A percentile compares a stretch with the other conserved stretches of the same genome.
Conservation (phyloP, 2,329 filamentous ascomycete species). For the Madurella fahalii region DNA sequence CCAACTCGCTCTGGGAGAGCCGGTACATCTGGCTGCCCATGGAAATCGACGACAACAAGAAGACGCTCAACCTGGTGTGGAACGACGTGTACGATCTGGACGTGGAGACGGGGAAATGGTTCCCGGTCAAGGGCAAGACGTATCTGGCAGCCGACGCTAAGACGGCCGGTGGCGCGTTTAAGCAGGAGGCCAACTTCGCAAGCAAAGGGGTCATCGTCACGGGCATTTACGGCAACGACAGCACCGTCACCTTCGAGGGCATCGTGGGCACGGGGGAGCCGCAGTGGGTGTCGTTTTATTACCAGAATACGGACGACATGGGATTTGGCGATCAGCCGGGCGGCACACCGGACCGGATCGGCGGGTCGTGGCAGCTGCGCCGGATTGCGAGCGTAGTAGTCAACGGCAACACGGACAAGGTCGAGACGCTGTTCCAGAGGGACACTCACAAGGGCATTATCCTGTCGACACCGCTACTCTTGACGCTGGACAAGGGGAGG, state of each 20-base stretch:
- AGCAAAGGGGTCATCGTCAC: constrained; percentile 45
- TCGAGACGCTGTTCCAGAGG: constrained; percentile 49
- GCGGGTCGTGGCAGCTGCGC: constrained; percentile 55
- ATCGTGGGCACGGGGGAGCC: constrained; percentile 47
- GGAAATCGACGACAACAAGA: constrained; percentile 48
- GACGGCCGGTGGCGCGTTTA: constrained; percentile 45
- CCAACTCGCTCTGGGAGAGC: constrained; percentile 53
- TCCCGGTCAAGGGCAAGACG: constrained; percentile 42
- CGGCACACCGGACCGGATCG: constrained; percentile 56
- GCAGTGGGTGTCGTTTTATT: constrained; percentile 56
- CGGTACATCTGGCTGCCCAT: constrained; percentile 56
- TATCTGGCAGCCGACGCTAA: constrained; percentile 45
- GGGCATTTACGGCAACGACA: constrained; percentile 52
- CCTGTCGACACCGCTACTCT: constrained; percentile 51
- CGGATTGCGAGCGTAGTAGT: constrained; percentile 58
- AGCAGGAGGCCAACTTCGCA: constrained; percentile 53
- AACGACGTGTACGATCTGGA: constrained; percentile 54
- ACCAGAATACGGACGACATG: constrained; percentile 59
- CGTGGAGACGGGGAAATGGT: constrained; percentile 47
- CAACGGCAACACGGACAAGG: constrained; percentile 46
- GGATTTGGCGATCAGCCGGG: constrained; percentile 54
- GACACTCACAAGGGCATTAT: constrained; percentile 57
- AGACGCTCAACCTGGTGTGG: constrained; percentile 48
- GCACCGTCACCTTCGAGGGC: constrained; percentile 47
- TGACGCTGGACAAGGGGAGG: constrained; percentile 49